Evolutionary conservation across 345 rosid genomes (phyloP).

Genomic region (Microthlaspi erraticum): DNA sequence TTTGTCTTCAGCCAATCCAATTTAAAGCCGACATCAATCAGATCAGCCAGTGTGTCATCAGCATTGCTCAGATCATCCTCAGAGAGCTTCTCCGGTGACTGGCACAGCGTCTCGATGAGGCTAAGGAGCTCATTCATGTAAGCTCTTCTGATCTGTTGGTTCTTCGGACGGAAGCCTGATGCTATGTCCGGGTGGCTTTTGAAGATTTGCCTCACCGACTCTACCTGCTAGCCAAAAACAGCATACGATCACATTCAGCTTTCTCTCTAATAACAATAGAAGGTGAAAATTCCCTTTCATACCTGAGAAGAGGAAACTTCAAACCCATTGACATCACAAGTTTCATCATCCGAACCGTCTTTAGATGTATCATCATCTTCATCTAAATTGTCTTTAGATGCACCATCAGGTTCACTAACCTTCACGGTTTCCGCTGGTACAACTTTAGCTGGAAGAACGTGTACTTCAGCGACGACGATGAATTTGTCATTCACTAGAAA

Average conservation of each 20-base stretch:
- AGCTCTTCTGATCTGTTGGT: conserved; percentile 10
- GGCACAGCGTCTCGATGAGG: conserved; percentile 24
- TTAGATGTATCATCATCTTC: background rate
- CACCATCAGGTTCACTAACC: background rate
- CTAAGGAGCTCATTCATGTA: conserved; percentile 25
- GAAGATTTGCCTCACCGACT: conserved; percentile 18
- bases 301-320: conserved; percentile 19
- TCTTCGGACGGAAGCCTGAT: conserved; percentile 25
- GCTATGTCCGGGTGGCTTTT: conserved; percentile 34
- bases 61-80: conserved; percentile 26
- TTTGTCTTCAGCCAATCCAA: conserved; percentile 33
- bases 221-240: background rate
- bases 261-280: background rate
- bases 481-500: conserved; percentile 60
- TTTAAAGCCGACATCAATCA: conserved; percentile 30
- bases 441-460: background rate
- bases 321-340: conserved; percentile 30
- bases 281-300: background rate
- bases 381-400: background rate
- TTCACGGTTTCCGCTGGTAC: background rate
- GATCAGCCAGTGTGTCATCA: conserved; percentile 28
- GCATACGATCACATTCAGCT: background rate
- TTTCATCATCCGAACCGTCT: background rate
- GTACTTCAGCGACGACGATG: conserved; percentile 66
- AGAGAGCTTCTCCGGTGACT: conserved; percentile 23